Conservation (phyloP, 1,284 basidiomycete genomes). For the Austroboletus sp. region DNA sequence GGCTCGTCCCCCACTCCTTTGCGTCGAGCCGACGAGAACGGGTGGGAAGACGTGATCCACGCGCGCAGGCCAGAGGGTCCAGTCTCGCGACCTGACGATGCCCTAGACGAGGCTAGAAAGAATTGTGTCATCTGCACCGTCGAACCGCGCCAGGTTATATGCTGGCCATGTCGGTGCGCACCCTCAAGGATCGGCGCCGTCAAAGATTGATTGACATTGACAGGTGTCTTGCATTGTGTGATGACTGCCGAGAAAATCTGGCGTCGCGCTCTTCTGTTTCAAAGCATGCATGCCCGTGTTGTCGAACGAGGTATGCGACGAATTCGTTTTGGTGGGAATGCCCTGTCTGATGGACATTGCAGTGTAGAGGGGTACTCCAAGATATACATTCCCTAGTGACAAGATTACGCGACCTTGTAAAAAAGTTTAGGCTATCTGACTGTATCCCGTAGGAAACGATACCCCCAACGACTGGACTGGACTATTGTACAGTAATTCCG, state of each 20-base stretch:
- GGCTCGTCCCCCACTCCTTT: slow-evolving; percentile 2
- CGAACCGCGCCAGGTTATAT: slow-evolving; percentile 64
- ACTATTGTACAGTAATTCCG: slow-evolving; percentile 3
- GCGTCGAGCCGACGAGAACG: slow-evolving; percentile 16
- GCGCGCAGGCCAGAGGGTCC: slow-evolving; percentile 17
- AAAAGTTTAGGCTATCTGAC: not conserved
- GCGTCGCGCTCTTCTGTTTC: slow-evolving; percentile 55
- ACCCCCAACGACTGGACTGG: slow-evolving; percentile 5
- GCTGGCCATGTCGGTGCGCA: slow-evolving; percentile 71
- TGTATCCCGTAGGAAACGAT: slow-evolving; percentile 12
- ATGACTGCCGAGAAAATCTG: slow-evolving; percentile 63
- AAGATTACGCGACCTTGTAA: not conserved
- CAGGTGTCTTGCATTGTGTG: slow-evolving; percentile 67
- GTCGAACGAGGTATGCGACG: slow-evolving; percentile 52
- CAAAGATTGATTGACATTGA: slow-evolving; percentile 7
- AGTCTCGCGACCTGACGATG: slow-evolving; percentile 18
- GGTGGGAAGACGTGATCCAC: slow-evolving; percentile 23
- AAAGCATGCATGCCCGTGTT: slow-evolving; percentile 70
- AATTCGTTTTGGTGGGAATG: not conserved
- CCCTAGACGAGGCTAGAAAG: slow-evolving; percentile 34
- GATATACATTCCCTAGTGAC: slow-evolving; percentile 52
- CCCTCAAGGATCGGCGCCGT: not conserved
- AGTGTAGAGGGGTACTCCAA: slow-evolving; percentile 70
- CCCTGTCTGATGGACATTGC: slow-evolving; percentile 10
- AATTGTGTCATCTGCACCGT: slow-evolving; percentile 68